Evolutionary conservation across 1,139 yeast species (phyloP).

Genomic region (Lodderomyces parapsilosis): DNA sequence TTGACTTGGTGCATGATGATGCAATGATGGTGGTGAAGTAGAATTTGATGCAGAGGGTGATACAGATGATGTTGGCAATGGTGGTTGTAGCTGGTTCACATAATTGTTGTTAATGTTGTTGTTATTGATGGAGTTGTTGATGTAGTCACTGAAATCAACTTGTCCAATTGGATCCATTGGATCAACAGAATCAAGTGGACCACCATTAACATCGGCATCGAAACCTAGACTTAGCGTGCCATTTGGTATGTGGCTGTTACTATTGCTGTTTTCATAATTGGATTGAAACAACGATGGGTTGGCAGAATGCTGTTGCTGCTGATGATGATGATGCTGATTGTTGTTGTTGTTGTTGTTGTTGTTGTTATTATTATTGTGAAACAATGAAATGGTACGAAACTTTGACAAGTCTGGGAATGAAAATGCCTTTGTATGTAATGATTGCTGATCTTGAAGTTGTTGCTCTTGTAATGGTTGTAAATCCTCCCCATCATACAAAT

Average conservation of each 20-base stretch:
- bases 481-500: constrained; percentile 1
- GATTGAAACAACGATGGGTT: not conserved
- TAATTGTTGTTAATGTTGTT: not conserved
- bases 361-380: not conserved
- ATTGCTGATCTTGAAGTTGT: not conserved
- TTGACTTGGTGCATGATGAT: not conserved
- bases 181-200: not conserved
- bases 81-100: not conserved
- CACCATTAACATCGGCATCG: not conserved
- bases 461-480: not conserved
- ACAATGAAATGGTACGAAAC: constrained; percentile 10
- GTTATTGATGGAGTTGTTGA: not conserved
- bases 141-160: constrained; percentile 1
- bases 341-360: not conserved
- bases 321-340: not conserved
- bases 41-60: not conserved
- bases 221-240: not conserved
- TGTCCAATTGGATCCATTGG: not conserved
- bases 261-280: not conserved
- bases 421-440: constrained; percentile 19
- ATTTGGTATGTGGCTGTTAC: not conserved
- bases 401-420: constrained; percentile 31
- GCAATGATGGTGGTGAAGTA: not conserved
- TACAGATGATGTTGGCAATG: not conserved
- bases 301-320: not conserved